A percentile compares a stretch with the other conserved stretches of the same genome.
phyloP scores from a whole-genome alignment of 1,284 basidiomycete genomes.

The Tilletia walkeri region DNA sequence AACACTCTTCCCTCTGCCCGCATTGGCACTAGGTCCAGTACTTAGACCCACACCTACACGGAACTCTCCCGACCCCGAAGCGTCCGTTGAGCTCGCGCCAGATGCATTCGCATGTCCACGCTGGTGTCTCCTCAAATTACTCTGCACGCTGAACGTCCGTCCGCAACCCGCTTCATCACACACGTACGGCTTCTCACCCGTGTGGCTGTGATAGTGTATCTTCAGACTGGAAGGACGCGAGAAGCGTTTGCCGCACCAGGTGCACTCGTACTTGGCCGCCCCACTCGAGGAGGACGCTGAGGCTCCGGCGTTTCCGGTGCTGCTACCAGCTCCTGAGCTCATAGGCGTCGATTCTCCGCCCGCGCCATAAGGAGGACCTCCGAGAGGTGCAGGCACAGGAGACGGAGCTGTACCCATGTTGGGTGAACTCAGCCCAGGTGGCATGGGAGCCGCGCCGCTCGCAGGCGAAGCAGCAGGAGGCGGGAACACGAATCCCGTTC shows the following conservation, averaged over 20 bases:
- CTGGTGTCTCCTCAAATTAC: slow-evolving; percentile 52
- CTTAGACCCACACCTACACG: neutral
- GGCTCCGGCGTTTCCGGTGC: neutral
- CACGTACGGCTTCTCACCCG: slow-evolving; percentile 52
- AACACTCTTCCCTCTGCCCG: slow-evolving; percentile 2
- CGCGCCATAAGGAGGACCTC: neutral
- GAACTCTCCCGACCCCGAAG: neutral
- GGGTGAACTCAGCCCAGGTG: no score
- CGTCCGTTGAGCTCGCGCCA: neutral
- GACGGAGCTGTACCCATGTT: no score
- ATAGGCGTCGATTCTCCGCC: neutral
- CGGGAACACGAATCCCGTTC: slow-evolving; percentile 12
- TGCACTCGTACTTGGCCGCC: slow-evolving; percentile 48
- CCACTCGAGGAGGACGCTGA: neutral
- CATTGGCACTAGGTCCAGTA: neutral
- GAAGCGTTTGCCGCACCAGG: slow-evolving; percentile 50
- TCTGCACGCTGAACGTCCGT: slow-evolving; percentile 52
- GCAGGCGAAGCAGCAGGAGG: neutral
- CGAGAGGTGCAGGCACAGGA: neutral
- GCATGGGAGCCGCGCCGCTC: no score
- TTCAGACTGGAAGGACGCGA: slow-evolving; percentile 49
- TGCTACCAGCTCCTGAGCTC: neutral
- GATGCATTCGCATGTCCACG: slow-evolving; percentile 33
- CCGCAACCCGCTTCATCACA: slow-evolving; percentile 50
- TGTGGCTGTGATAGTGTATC: slow-evolving; percentile 48